phyloP scores from a whole-genome alignment of 352 stramenopile species.

The Pythium rhizo-oryzae region DNA sequence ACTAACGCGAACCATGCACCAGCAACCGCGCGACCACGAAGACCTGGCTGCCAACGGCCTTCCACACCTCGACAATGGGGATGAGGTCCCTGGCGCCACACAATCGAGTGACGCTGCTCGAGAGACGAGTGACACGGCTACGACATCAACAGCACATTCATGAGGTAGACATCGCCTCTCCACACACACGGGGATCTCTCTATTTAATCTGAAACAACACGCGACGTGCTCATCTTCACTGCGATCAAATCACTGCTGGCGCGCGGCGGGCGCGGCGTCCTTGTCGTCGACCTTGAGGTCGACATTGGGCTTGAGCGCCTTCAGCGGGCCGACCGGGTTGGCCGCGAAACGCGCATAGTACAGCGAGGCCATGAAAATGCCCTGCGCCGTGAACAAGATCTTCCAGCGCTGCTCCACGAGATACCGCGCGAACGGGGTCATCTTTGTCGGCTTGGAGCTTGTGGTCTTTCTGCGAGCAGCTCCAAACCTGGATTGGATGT shows the following conservation, averaged over 20 bases:
- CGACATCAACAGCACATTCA: not conserved
- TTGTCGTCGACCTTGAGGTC: conserved; percentile 34
- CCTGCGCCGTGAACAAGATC: conserved; percentile 73
- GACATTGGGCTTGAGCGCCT: conserved; percentile 30
- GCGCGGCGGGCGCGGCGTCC: conserved; percentile 6
- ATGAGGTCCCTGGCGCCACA: not conserved
- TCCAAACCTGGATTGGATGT: not conserved
- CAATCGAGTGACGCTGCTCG: not conserved
- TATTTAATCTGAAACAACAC: conserved; percentile 1
- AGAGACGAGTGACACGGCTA: not conserved
- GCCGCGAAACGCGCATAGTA: conserved; percentile 60
- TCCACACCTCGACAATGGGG: not conserved
- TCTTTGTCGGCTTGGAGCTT: conserved; percentile 1
- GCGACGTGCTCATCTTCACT: not conserved
- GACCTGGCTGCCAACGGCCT: not conserved
- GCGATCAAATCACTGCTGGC: not conserved
- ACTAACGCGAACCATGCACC: not conserved
- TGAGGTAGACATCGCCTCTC: no score
- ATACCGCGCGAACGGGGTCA: conserved; percentile 59
- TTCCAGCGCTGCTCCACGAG: conserved; percentile 74
- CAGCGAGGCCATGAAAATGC: conserved; percentile 65
- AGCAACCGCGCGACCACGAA: not conserved
- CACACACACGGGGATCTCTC: no score
- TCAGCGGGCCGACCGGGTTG: conserved; percentile 27
- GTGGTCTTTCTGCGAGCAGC: not conserved